Base-by-base conservation (phyloP, 176 grass and related monocot species). In the Rhynchospora tenuis region DNA sequence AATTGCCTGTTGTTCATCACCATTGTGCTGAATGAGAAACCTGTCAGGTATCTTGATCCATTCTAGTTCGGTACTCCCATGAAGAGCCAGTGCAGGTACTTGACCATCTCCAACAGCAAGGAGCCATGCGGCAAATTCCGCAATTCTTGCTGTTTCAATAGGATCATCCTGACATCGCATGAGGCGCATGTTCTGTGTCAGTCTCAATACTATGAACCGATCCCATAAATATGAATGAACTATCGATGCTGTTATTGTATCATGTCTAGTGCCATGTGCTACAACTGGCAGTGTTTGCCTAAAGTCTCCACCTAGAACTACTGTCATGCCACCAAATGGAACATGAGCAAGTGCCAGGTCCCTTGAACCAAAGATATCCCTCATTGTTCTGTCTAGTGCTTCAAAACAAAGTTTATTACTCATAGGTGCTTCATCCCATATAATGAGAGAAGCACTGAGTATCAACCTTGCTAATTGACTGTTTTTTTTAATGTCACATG, bases 1-100 rank as follows among this genome's bases (percentile, higher is more conserved):
- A 28, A 84, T 74, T 8, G 66, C 82, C 28, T 84, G 11, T 19
- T 84, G 12, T n/a, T 57, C 68, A 64, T 55, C n/a, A 3, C n/a
- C n/a, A 16, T n/a, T 7, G 12, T 14, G n/a, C 12, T 61, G 4
- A 16, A 61, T 61, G 3, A 61, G 58, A 3, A 61, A 61, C 14
- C 0, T 2, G 14, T 12, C n/a, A 16, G 58, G 58, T 61, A 61
- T 61, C 12, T 61, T n/a, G 3, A 61, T 16, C 58, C 2, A 61
- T 3, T 61, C n/a, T 3, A 7, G n/a, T 61, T 61, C 58, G 7
- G 14, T 61, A 16, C 16, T 3, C 3, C n/a, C n/a, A 61, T 16
- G 4, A 16, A 61, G n/a, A 3, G 58, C 14, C 12, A 16, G 3
- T 61, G 16, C 58, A 16, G 14, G 14, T 14, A 61, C n/a, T 3